Conservation (phyloP, 2,329 filamentous ascomycete species). For the Alternaria triticimaculans region DNA sequence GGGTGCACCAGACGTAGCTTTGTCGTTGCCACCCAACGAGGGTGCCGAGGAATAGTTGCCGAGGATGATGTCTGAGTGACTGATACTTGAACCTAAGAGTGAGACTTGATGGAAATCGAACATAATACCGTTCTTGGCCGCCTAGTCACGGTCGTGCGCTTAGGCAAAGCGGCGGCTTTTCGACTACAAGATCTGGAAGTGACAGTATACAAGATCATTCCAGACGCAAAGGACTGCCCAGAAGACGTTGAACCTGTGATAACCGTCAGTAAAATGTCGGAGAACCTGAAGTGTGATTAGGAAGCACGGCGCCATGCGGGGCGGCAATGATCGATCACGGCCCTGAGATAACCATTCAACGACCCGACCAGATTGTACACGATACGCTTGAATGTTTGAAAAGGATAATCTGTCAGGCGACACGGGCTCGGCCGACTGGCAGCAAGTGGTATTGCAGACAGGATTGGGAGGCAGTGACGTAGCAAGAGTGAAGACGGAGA, state of each 20-base stretch:
- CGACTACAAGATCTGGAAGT: neutral
- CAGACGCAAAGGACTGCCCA: no score
- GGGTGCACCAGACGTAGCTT: neutral
- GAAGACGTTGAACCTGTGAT: neutral
- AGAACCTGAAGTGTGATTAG: neutral
- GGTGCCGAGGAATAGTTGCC: neutral
- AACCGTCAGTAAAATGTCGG: neutral
- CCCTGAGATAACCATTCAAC: neutral
- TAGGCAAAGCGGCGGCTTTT: neutral
- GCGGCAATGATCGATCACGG: neutral
- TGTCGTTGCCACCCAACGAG: neutral
- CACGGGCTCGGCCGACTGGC: neutral
- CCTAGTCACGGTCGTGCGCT: neutral
- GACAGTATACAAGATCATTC: neutral
- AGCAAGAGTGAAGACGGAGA: constrained; percentile 1
- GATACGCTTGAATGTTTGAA: neutral
- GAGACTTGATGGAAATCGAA: neutral
- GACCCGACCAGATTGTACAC: neutral
- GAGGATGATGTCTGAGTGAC: neutral
- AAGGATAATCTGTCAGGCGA: neutral
- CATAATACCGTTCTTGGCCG: neutral
- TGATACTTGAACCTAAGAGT: neutral
- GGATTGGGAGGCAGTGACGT: constrained; percentile 7
- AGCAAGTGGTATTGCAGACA: neutral
- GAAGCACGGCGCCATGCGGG: neutral